Base-by-base conservation (phyloP, 1,284 basidiomycete genomes). In the Fomitopsis palustris region DNA sequence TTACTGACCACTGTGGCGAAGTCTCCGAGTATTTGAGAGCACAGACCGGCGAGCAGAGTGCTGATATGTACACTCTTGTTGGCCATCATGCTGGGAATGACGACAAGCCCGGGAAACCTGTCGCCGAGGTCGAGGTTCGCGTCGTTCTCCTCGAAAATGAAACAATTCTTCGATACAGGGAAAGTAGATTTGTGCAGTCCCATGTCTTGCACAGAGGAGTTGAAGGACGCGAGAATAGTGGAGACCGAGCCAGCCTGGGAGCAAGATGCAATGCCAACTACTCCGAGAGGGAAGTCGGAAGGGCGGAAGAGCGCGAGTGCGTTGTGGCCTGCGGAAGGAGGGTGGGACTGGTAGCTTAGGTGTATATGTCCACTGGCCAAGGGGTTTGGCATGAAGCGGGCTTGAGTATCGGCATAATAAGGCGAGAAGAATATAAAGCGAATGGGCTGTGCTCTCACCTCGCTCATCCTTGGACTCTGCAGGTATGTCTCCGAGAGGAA, bases 31-130 rank as follows among this genome's bases (percentile, higher is more conserved):
- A 96, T 85, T 62, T 89, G 86, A 35, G 93, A 93, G 63, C 93
- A 93, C 19, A 96, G 76, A 68, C 93, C 92, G 16, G 92, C 92
- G 51, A 96, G 75, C 29, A 96, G 75, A n/a, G 91, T 92, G 31
- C 90, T 88, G 54, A 96, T 81, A 72, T 94, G 94, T 35, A 91
- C 75, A 69, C 84, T 87, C 75, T 91, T 92, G 68, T 91, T 89
- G 33, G 86, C 84, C 84, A 92, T 89, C 70, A 89, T 83, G 65
- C 81, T 83, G 10, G 91, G 92, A 55, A 94, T 90, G 43, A 90
- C 78, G 27, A 88, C 81, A 27, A 93, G 71, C 17, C 87, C 87
- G 12, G 85, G 79, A n/a, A 83, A 72, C 56, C 73, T 76, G 49
- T 87, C 84, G 2, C 81, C 81, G 23, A 84, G 76, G 63, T 84